A percentile compares a stretch with the other conserved stretches of the same genome.
phyloP scores from a whole-genome alignment of 129 eudicot species.

The Ambrosia trifida region DNA sequence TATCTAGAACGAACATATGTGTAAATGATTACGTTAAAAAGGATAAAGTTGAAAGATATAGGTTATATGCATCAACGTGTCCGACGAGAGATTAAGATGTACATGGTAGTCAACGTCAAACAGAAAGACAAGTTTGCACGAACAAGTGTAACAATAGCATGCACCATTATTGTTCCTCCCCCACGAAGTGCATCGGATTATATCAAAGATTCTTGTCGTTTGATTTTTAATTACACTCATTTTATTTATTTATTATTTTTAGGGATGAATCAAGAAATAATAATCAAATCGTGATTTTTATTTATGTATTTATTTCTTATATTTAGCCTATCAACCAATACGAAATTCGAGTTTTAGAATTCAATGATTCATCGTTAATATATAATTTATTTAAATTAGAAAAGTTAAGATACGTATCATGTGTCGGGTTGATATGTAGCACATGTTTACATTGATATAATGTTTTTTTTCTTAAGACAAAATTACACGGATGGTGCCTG shows the following conservation, averaged over 20 bases:
- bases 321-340: background rate
- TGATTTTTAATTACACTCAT: background rate
- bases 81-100: background rate
- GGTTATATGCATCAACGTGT: background rate
- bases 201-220: conserved; percentile 3
- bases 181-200: background rate
- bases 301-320: too few relatives aligned
- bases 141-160: background rate
- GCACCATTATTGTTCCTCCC: background rate
- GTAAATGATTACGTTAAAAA: background rate
- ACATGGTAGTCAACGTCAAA: background rate
- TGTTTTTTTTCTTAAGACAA: background rate
- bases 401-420: background rate
- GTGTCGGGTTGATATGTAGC: background rate
- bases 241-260: background rate
- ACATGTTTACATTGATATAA: background rate
- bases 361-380: background rate
- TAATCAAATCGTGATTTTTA: background rate
- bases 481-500: too few relatives aligned
- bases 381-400: background rate
- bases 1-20: background rate
- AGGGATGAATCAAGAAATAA: background rate
- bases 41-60: background rate
- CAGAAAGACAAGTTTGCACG: conserved; percentile 2
- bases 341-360: background rate